phyloP scores from a whole-genome alignment of 805 yeast species.

The Yarrowia osloensis region DNA sequence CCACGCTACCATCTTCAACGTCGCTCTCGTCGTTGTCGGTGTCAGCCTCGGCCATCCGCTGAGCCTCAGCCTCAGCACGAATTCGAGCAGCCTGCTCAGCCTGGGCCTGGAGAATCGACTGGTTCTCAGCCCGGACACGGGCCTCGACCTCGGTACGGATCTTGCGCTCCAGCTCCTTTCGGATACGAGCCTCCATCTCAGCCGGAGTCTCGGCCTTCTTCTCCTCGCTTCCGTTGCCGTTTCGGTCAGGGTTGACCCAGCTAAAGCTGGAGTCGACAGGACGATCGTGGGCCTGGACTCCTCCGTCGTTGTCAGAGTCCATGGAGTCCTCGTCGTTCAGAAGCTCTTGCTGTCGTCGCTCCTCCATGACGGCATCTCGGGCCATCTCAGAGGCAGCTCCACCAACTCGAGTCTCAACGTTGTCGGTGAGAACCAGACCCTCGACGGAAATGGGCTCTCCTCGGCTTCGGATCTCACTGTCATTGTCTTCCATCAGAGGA shows the following conservation, averaged over 20 bases:
- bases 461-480: conserved; percentile 22
- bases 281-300: conserved; percentile 1
- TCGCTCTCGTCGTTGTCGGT: conserved; percentile 15
- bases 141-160: conserved; percentile 1
- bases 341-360: background rate
- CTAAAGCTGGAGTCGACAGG: background rate
- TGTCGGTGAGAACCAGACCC: conserved; percentile 3
- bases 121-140: conserved; percentile 16
- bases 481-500: conserved; percentile 12
- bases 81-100: conserved; percentile 24
- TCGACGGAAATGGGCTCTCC: conserved; percentile 17
- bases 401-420: background rate
- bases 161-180: conserved; percentile 7
- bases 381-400: conserved; percentile 17
- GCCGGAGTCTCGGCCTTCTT: background rate
- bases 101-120: conserved; percentile 18
- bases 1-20: background rate
- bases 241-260: background rate
- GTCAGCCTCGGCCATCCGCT: conserved; percentile 11
- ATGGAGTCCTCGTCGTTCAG: background rate
- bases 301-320: background rate
- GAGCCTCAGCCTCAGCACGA: conserved; percentile 24
- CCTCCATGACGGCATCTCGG: conserved; percentile 10
- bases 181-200: conserved; percentile 16
- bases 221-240: background rate